Evolutionary conservation across 371 early-diverging fungal species (phyloP).

Genomic region (Circinella umbellata): DNA sequence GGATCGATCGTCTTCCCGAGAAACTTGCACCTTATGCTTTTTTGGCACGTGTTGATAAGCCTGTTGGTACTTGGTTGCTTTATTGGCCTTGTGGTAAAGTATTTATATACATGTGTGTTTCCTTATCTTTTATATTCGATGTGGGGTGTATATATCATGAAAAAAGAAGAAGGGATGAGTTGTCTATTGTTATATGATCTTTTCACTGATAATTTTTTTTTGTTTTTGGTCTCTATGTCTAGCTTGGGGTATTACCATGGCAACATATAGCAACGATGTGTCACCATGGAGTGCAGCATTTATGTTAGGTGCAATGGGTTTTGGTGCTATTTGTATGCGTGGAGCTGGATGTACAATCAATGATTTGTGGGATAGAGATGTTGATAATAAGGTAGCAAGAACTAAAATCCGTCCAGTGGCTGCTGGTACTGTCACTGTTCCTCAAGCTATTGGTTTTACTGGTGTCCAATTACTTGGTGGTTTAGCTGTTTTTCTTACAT

Average conservation of each 20-base stretch:
- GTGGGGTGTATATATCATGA: not conserved
- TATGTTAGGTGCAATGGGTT: constrained; percentile 84
- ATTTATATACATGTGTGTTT: not conserved
- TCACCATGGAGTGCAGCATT: constrained; percentile 55
- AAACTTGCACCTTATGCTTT: constrained; percentile 72
- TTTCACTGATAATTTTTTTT: too few relatives aligned
- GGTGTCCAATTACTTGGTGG: constrained; percentile 83
- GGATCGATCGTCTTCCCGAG: constrained; percentile 47
- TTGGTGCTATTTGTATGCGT: constrained; percentile 93
- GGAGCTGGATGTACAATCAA: constrained; percentile 98
- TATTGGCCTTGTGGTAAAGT: constrained; percentile 86
- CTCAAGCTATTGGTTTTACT: constrained; percentile 79
- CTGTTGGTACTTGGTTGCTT: constrained; percentile 91
- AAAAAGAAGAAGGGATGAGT: too few relatives aligned
- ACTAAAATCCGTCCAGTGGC: constrained; percentile 89
- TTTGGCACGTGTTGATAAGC: constrained; percentile 87
- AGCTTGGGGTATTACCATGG: constrained; percentile 88
- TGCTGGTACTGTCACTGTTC: constrained; percentile 72
- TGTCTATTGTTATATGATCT: too few relatives aligned
- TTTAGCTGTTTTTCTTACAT: constrained; percentile 76
- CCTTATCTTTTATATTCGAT: not conserved
- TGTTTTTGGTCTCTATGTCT: constrained; percentile 1
- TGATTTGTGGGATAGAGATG: constrained; percentile 93
- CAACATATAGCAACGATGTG: constrained; percentile 63
- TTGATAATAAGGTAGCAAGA: constrained; percentile 87